Base-by-base conservation (phyloP, 2,329 filamentous ascomycete species). In the Paracamarosporium sp. region DNA sequence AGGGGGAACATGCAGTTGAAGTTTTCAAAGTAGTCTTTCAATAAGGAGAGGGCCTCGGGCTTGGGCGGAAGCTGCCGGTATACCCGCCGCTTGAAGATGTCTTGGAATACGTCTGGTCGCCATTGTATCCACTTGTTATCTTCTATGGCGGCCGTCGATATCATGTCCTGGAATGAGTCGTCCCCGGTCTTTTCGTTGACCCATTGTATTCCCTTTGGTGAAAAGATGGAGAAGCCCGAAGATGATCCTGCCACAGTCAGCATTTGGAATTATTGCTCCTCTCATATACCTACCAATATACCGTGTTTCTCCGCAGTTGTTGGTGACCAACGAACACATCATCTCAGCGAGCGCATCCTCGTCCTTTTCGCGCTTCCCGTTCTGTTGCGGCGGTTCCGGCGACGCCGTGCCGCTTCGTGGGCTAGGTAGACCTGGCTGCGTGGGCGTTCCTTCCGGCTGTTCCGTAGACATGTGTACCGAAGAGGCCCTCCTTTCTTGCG, bases 1-100 rank as follows among this genome's bases (percentile, higher is more conserved):
- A 99, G 83, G 5, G 95, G 95, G 72, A 98, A 97, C 86, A 98
- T 94, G 86, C 92, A 95, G 81, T 99, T 99, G 84, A 99, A 98
- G 78, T 97, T 97, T 71, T 96, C 92, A 66, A 99, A 99, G 72
- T 90, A 99, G 76, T 99, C 95, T 76, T 90, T 92, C 59, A 97
- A 86, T 35, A 98, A 81, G 1, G 92, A 96, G 60, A 96, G 77
- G 0, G 93, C 92, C 78, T 97, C 93, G n/a, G 88, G 83, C 76
- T 96, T 96, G 0, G 91, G 83, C 2, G 95, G 95, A 30, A 98
- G 78, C 15, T 88, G 89, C 59, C 90, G 90, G 82, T 94, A 97
- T 27, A 97, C 85, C 15, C 89, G 89, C 35, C 93, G 88, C 52
- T 88, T 87, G 79, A 98, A 98, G 20, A 99, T 86, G 74, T 98